Conservation (phyloP, 108 stramenopile genomes). For the Cyclotella distinguenda region DNA sequence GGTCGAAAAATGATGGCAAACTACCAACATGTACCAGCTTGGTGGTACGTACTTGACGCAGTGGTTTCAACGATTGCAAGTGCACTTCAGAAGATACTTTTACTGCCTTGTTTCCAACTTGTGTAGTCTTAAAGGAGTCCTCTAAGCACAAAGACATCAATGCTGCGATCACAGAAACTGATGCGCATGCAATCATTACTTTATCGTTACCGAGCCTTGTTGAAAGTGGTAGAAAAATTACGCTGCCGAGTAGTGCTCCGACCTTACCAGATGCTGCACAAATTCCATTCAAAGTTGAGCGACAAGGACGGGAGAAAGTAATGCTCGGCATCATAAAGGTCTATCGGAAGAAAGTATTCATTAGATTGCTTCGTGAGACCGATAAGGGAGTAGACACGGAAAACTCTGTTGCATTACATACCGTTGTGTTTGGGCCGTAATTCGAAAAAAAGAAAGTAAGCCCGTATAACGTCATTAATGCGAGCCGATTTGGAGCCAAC, state of each 20-base stretch:
- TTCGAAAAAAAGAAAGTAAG: slow-evolving; percentile 87
- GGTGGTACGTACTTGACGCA: neutral
- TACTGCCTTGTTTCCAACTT: neutral
- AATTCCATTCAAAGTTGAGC: slow-evolving; percentile 85
- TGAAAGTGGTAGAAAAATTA: slow-evolving; percentile 48
- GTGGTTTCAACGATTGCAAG: neutral
- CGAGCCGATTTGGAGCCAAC: slow-evolving; percentile 40
- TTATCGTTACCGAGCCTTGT: slow-evolving; percentile 42
- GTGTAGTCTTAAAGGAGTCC: slow-evolving; percentile 4
- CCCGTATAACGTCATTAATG: slow-evolving; percentile 66
- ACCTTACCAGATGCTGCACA: slow-evolving; percentile 83
- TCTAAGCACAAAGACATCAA: slow-evolving; percentile 38
- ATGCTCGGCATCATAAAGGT: slow-evolving; percentile 74
- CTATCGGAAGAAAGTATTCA: slow-evolving; percentile 14
- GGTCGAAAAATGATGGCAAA: slow-evolving; percentile 39
- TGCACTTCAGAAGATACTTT: slow-evolving; percentile 22
- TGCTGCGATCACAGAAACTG: slow-evolving; percentile 41
- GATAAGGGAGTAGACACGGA: neutral
- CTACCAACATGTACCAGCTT: neutral
- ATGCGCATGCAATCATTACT: slow-evolving; percentile 55
- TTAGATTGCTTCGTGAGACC: neutral
- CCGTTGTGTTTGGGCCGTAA: slow-evolving; percentile 86
- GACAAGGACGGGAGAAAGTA: slow-evolving; percentile 62
- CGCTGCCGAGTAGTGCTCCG: slow-evolving; percentile 64
- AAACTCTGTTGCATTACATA: slow-evolving; percentile 20